Percentiles rank a stretch among this genome's conserved stretches.
Evolutionary conservation across 768 basidiomycete species (phyloP).

Genomic region (Hirschioporus abietinus): DNA sequence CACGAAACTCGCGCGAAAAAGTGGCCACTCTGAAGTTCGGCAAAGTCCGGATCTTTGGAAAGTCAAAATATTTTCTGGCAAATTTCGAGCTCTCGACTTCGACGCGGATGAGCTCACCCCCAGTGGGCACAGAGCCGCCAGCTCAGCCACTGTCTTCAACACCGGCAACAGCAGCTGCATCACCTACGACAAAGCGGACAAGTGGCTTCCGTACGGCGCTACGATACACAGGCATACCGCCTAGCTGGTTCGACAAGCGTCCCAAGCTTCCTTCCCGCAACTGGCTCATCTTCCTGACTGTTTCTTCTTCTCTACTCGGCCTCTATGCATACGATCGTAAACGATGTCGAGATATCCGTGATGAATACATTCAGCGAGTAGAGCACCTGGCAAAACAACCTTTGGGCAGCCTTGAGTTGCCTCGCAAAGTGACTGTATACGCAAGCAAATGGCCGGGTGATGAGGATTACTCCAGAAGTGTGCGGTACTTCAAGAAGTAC

Average conservation of each 20-base stretch:
- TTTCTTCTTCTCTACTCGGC: slow-evolving; percentile 65
- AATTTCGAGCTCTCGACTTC: not conserved
- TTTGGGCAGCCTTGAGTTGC: slow-evolving; percentile 55
- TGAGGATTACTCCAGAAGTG: slow-evolving; percentile 79
- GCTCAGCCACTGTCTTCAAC: not conserved
- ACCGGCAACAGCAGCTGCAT: not conserved
- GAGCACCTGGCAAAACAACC: slow-evolving; percentile 68
- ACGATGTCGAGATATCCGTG: slow-evolving; percentile 71
- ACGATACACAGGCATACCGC: slow-evolving; percentile 41
- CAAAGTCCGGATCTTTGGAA: not conserved
- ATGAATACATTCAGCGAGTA: slow-evolving; percentile 77
- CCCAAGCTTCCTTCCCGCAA: slow-evolving; percentile 88
- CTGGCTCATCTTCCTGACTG: slow-evolving; percentile 86
- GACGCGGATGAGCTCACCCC: slow-evolving; percentile 2
- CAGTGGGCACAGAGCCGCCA: not conserved
- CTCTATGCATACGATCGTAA: slow-evolving; percentile 83
- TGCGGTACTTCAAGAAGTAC: slow-evolving; percentile 93
- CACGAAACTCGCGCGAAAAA: not conserved
- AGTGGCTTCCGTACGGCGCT: not conserved
- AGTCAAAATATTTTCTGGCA: not conserved
- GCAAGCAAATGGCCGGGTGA: slow-evolving; percentile 93
- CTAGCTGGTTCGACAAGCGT: slow-evolving; percentile 77
- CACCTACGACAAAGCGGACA: not conserved
- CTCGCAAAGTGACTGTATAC: slow-evolving; percentile 81
- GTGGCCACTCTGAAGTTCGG: slow-evolving; percentile 1